Base-by-base conservation (phyloP, 1,139 yeast genomes). In the Suhomyces terraborum region DNA sequence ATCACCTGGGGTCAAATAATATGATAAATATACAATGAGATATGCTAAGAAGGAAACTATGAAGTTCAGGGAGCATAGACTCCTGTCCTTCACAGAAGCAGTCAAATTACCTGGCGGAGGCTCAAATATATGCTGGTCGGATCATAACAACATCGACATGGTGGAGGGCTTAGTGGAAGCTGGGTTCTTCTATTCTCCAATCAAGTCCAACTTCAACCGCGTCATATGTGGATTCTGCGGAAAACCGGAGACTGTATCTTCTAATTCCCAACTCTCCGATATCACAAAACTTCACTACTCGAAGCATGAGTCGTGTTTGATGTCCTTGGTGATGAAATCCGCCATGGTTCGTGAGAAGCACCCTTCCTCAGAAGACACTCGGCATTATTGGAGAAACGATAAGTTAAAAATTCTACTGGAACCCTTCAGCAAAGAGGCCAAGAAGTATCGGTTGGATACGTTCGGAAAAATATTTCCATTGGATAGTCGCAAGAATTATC, bases 131-230 rank as follows among this genome's bases (percentile, higher is more conserved):
- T 51, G 38, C 35, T 52, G 46, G 54, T 44, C 25, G 48, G 60
- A 47, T 66, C 63, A 73, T 13, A 59, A 66, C 40, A 58, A 61
- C n/a, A 52, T 55, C 8, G 69, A 72, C 8, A 59, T 67, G 2
- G 56, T 63, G 5, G 62, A 64, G 32, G 56, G 59, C 14, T 65
- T 84, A 73, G 87, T 88, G 1, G 73, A 71, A 25, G 71, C 79
- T 20, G 96, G 96, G 1, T 87, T 88, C 59, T 82, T 72, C 54
- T 86, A 73, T 59, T 69, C 79, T 10, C 95, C 95, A 2, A 69
- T 74, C 0, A 66, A 63, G 46, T 58, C 62, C 29, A 59, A 67
- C 42, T 59, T 57, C n/a, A 80, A 67, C 57, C 75, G 75, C 46
- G 75, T 73, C 6, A 68, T 80, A 2, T 88, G 96, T 56, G 75